These are phyloP conservation scores for Rosa hybrid DNA, from an alignment of 331 rosid genomes.

Conservation along the genomic window DNA sequence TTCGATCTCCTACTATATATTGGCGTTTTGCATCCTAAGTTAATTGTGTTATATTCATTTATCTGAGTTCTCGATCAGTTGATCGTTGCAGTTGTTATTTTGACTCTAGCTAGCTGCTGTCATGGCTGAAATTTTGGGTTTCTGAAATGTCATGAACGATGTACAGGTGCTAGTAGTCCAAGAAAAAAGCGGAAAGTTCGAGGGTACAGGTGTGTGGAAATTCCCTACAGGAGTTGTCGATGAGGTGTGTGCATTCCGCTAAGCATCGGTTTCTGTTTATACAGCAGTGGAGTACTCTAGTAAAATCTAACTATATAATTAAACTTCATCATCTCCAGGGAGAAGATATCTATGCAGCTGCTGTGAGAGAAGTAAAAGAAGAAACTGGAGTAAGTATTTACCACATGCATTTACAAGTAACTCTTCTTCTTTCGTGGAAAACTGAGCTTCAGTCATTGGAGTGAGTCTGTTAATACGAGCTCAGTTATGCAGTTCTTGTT, in stretches of 20 bases:
- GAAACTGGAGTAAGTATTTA: constrained; percentile 77
- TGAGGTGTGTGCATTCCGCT: constrained; percentile 46
- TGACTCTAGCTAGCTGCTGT: not conserved
- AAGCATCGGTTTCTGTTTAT: constrained; percentile 8
- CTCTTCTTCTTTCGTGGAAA: not conserved
- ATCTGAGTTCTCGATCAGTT: not conserved
- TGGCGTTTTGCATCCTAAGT: not conserved
- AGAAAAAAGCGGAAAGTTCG: constrained; percentile 63
- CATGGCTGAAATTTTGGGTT: constrained; percentile 5
- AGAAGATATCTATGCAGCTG: constrained; percentile 73
- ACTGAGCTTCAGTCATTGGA: constrained; percentile 1
- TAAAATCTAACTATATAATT: constrained; percentile 15
- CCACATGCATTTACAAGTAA: not conserved
- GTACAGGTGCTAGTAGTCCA: constrained; percentile 74
- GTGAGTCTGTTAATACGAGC: not conserved
- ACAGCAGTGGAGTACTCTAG: not conserved
- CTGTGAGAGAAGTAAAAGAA: constrained; percentile 84
- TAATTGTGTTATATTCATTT: not conserved
- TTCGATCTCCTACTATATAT: not conserved
- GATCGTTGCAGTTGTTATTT: not conserved
- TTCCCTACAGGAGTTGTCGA: constrained; percentile 82
- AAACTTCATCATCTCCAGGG: constrained; percentile 46
- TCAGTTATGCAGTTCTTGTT: not conserved
- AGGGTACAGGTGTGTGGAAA: constrained; percentile 73
- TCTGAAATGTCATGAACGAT: constrained; percentile 9